A percentile compares a stretch with the other conserved stretches of the same genome.
phyloP scores from a whole-genome alignment of 345 rosid genomes.

The Hibiscus syriacus region DNA sequence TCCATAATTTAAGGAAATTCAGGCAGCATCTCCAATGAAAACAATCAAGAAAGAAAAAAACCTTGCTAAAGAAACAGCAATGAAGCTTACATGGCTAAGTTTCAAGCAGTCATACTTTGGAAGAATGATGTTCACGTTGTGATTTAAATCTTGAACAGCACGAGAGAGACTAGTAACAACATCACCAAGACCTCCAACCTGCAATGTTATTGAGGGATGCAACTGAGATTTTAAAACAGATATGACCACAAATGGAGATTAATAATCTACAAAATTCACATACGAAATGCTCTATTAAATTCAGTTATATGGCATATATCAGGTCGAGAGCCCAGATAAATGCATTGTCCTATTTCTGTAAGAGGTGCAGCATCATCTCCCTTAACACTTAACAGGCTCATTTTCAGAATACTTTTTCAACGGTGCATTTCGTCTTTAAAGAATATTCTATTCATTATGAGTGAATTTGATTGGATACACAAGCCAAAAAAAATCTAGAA shows the following conservation, averaged over 20 bases:
- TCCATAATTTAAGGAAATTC: background rate
- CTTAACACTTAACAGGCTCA: background rate
- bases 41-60: background rate
- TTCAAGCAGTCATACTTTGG: slow-evolving; percentile 92
- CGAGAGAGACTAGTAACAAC: slow-evolving; percentile 95
- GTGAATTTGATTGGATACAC: background rate
- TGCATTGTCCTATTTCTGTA: background rate
- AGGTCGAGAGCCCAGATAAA: background rate
- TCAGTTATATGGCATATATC: background rate
- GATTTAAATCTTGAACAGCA: slow-evolving; percentile 87
- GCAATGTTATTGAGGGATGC: slow-evolving; percentile 16
- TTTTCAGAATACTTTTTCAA: background rate
- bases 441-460: background rate
- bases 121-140: slow-evolving; percentile 72
- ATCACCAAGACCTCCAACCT: slow-evolving; percentile 99
- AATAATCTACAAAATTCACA: background rate
- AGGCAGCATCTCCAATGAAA: background rate
- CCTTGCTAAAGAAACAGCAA: slow-evolving; percentile 10
- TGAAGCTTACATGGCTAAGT: slow-evolving; percentile 56
- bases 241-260: background rate
- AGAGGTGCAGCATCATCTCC: background rate
- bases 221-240: background rate
- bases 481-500: background rate
- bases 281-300: too few relatives aligned
- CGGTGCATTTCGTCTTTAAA: background rate